These are phyloP conservation scores for Pholiota conissans DNA, from an alignment of 768 basidiomycete genomes.

Conservation along the genomic window DNA sequence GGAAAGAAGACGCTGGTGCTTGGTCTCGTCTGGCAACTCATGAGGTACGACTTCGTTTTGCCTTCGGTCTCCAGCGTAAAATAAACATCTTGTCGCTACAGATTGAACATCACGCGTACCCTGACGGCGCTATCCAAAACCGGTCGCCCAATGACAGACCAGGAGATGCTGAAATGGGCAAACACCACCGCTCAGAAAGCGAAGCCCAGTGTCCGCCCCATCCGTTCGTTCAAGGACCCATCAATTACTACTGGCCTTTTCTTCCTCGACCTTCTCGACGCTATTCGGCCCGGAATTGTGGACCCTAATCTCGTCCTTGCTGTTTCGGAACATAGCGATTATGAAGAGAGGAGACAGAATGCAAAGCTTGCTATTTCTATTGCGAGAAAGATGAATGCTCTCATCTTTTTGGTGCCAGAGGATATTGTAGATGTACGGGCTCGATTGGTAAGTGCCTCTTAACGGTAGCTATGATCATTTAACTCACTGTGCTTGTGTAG, in stretches of 20 bases:
- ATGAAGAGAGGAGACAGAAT: constrained; percentile 91
- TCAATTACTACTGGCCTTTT: constrained; percentile 85
- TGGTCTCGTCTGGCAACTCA: constrained; percentile 96
- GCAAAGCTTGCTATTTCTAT: constrained; percentile 98
- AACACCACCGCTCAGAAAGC: constrained; percentile 82
- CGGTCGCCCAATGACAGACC: constrained; percentile 86
- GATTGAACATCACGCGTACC: constrained; percentile 89
- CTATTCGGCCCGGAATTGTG: constrained; percentile 91
- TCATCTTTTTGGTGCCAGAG: constrained; percentile 96
- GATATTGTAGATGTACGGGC: constrained; percentile 95
- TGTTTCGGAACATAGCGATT: constrained; percentile 60
- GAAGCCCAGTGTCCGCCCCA: constrained; percentile 56
- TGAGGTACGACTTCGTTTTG: constrained; percentile 58
- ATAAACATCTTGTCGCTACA: background rate
- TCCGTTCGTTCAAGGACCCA: constrained; percentile 95
- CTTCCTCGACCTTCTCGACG: constrained; percentile 91
- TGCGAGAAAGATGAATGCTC: constrained; percentile 94
- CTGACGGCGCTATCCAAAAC: constrained; percentile 72
- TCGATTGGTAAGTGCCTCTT: constrained; percentile 63
- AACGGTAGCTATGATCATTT: too few species aligned
- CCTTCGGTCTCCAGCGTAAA: background rate
- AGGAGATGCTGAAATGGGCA: constrained; percentile 95
- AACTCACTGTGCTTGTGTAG: too few species aligned
- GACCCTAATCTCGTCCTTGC: constrained; percentile 78
- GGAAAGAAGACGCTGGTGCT: constrained; percentile 90